Conservation (phyloP, 2,329 filamentous ascomycete species). For the Tolypocladium ophioglossoides region DNA sequence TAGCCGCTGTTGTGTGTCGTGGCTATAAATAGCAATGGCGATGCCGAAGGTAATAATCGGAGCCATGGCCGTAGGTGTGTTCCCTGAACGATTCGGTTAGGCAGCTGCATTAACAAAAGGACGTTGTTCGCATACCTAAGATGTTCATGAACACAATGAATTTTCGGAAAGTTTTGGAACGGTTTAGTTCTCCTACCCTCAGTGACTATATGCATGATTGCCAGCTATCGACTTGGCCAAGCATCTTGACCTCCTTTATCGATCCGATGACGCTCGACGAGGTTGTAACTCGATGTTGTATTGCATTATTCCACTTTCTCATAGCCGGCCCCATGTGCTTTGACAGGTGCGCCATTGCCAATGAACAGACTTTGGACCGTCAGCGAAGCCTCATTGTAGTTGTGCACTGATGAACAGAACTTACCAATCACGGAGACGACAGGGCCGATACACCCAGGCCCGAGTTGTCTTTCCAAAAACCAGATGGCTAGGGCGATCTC, state of each 20-base stretch:
- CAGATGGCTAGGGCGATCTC: constrained; percentile 34
- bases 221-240: constrained; percentile 11
- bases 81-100: background rate
- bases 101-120: background rate
- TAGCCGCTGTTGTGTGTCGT: background rate
- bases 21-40: constrained; percentile 4
- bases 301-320: constrained; percentile 14
- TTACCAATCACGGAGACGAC: constrained; percentile 21
- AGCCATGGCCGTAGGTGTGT: constrained; percentile 4
- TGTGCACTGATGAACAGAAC: background rate
- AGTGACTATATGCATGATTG: constrained; percentile 7
- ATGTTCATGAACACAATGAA: constrained; percentile 10
- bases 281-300: constrained; percentile 14
- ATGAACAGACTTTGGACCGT: constrained; percentile 2
- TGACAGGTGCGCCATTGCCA: constrained; percentile 2
- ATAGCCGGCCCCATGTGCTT: constrained; percentile 6
- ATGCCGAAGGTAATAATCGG: constrained; percentile 12
- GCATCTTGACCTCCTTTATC: constrained; percentile 22
- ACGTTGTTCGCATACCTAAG: constrained; percentile 3
- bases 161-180: constrained; percentile 10
- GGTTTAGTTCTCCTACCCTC: constrained; percentile 8
- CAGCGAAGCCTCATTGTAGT: background rate
- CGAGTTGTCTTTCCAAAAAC: constrained; percentile 32
- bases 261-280: constrained; percentile 16
- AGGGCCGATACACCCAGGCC: constrained; percentile 32